A percentile compares a stretch with the other conserved stretches of the same genome.
Evolutionary conservation across 257 asterid genomes (phyloP).

Genomic region (Forsythia viridissima): DNA sequence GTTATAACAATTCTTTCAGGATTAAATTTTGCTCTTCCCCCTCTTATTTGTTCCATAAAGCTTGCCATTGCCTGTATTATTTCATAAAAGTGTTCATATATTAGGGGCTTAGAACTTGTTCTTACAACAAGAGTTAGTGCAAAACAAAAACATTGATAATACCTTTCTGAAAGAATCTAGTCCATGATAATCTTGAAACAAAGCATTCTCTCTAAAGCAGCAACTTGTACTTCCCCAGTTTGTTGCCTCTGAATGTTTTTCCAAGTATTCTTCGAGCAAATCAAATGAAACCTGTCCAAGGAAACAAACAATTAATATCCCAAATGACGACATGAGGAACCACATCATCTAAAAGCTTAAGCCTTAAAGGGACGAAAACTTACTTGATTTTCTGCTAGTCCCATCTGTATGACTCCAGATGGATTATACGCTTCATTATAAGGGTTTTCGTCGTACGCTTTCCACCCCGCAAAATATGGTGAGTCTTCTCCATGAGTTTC

Average conservation of each 20-base stretch:
- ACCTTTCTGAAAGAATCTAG: constrained; percentile 29
- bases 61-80: constrained; percentile 29
- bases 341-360: background rate
- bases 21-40: constrained; percentile 27
- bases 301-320: background rate
- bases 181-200: constrained; percentile 33
- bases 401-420: constrained; percentile 3
- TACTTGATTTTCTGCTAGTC: constrained; percentile 47
- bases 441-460: constrained; percentile 9
- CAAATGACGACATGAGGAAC: background rate
- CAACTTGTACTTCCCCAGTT: constrained; percentile 18
- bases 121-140: background rate
- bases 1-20: constrained; percentile 31
- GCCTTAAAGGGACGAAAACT: background rate
- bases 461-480: constrained; percentile 11
- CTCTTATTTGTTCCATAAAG: constrained; percentile 33
- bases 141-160: background rate
- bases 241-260: constrained; percentile 17
- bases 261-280: constrained; percentile 26
- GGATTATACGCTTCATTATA: background rate
- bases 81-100: background rate
- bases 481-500: constrained; percentile 58
- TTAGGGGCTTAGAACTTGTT: background rate
- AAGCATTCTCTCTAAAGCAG: constrained; percentile 23
- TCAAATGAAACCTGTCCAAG: constrained; percentile 21